These are phyloP conservation scores for Phycomyces nitens DNA, from an alignment of 192 early-diverging fungal species.

Conservation along the genomic window DNA sequence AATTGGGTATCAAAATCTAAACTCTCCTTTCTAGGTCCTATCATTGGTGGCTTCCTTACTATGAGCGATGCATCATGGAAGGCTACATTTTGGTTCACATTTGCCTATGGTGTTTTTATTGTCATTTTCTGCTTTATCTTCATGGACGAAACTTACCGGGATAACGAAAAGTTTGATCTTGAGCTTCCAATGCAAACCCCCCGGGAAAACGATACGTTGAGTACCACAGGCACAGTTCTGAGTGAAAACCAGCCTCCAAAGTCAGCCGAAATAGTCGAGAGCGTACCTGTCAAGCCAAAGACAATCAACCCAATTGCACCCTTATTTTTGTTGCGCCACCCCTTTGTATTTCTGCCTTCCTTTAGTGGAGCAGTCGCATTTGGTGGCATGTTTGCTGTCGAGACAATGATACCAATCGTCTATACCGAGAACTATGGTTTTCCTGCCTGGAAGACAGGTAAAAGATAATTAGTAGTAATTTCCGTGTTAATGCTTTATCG, in stretches of 20 bases:
- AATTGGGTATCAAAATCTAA: background rate
- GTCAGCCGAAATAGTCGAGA: background rate
- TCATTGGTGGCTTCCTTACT: slow-evolving; percentile 47
- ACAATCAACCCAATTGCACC: slow-evolving; percentile 16
- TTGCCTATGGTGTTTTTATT: slow-evolving; percentile 28
- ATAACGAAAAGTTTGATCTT: slow-evolving; percentile 10
- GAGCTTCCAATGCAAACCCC: background rate
- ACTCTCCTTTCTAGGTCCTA: slow-evolving; percentile 17
- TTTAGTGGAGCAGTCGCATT: slow-evolving; percentile 40
- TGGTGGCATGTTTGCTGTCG: slow-evolving; percentile 46
- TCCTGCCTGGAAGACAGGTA: slow-evolving; percentile 31
- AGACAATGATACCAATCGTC: slow-evolving; percentile 28
- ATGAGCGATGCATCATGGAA: slow-evolving; percentile 36
- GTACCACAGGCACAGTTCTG: background rate
- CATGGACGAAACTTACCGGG: slow-evolving; percentile 41
- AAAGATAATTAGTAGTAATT: background rate
- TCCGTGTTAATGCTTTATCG: background rate
- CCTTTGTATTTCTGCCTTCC: slow-evolving; percentile 38
- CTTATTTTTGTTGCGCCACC: slow-evolving; percentile 28
- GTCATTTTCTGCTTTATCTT: slow-evolving; percentile 38
- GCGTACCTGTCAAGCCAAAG: background rate
- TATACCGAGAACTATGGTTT: slow-evolving; percentile 22
- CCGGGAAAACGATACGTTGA: too few species aligned
- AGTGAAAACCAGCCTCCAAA: background rate
- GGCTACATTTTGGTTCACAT: slow-evolving; percentile 46